Evolutionary conservation across 2,329 filamentous ascomycete species (phyloP).

Genomic region (Aspergillus flavus): DNA sequence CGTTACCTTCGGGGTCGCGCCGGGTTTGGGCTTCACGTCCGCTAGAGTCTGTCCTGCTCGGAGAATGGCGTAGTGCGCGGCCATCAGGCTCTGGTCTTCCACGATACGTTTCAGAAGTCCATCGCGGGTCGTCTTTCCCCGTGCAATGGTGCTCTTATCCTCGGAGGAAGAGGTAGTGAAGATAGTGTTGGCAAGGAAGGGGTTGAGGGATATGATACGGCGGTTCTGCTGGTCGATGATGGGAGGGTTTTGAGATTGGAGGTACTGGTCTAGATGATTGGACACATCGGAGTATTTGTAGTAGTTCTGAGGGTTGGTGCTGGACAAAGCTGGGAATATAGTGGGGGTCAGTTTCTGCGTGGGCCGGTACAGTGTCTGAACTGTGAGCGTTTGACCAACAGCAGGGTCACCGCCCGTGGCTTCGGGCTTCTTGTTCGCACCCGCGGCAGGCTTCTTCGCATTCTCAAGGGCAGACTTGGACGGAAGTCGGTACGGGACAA

Average conservation of each 20-base stretch:
- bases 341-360: slow-evolving; percentile 60
- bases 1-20: slow-evolving; percentile 61
- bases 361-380: slow-evolving; percentile 59
- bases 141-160: slow-evolving; percentile 60
- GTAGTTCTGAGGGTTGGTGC: slow-evolving; percentile 54
- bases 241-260: slow-evolving; percentile 56
- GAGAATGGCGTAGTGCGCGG: slow-evolving; percentile 61
- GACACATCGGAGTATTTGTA: slow-evolving; percentile 65
- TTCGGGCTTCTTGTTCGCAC: slow-evolving; percentile 32
- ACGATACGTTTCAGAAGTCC: slow-evolving; percentile 62
- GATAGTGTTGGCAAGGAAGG: slow-evolving; percentile 64
- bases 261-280: slow-evolving; percentile 59
- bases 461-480: slow-evolving; percentile 56
- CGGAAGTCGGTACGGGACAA: slow-evolving; percentile 65
- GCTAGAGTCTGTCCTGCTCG: slow-evolving; percentile 40
- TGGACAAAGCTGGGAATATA: slow-evolving; percentile 51
- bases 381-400: slow-evolving; percentile 45
- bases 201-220: slow-evolving; percentile 63
- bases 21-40: slow-evolving; percentile 63
- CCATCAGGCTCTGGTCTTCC: slow-evolving; percentile 50
- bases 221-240: slow-evolving; percentile 61
- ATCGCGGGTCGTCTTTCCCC: slow-evolving; percentile 62
- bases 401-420: slow-evolving; percentile 42
- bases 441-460: slow-evolving; percentile 34
- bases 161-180: slow-evolving; percentile 56